These are phyloP conservation scores for Yarrowia keelungensis DNA, from an alignment of 805 yeast species.

Conservation along the genomic window DNA sequence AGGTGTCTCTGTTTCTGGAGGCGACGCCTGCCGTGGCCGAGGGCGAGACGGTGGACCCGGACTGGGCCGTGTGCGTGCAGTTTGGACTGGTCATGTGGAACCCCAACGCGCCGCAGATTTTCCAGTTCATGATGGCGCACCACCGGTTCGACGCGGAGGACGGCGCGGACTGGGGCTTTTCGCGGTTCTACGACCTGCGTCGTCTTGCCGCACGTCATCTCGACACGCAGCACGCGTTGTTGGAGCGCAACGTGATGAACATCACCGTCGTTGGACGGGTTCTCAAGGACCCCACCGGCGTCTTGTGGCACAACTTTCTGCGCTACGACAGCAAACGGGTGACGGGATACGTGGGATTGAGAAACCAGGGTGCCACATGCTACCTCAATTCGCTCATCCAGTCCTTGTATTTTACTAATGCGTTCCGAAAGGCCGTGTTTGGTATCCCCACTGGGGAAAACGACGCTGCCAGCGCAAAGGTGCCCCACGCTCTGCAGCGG, in stretches of 20 bases:
- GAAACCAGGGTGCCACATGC: conserved; percentile 98
- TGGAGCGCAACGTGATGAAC: conserved; percentile 64
- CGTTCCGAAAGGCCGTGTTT: conserved; percentile 84
- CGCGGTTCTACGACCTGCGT: conserved; percentile 69
- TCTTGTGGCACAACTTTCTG: conserved; percentile 86
- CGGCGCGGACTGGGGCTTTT: conserved; percentile 97
- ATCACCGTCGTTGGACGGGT: conserved; percentile 79
- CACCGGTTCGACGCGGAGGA: conserved; percentile 72
- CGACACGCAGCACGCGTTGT: conserved; percentile 53
- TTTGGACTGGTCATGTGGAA: conserved; percentile 86
- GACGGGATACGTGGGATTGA: conserved; percentile 91
- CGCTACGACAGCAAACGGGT: conserved; percentile 80
- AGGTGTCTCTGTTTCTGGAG: conserved; percentile 79
- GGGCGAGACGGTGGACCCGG: conserved; percentile 43
- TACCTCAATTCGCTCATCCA: conserved; percentile 91
- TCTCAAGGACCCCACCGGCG: conserved; percentile 90
- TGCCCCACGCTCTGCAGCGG: conserved; percentile 85
- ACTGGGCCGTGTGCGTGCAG: conserved; percentile 91
- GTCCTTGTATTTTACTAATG: conserved; percentile 83
- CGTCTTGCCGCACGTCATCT: conserved; percentile 52
- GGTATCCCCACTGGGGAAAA: conserved; percentile 77
- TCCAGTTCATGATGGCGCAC: conserved; percentile 66
- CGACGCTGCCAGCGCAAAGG: conserved; percentile 62
- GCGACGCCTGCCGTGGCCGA: conserved; percentile 55
- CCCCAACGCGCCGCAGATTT: conserved; percentile 71